Evolutionary conservation across 495 filamentous ascomycete genomes (phyloP).

Genomic region (Podospora pseudocomata): DNA sequence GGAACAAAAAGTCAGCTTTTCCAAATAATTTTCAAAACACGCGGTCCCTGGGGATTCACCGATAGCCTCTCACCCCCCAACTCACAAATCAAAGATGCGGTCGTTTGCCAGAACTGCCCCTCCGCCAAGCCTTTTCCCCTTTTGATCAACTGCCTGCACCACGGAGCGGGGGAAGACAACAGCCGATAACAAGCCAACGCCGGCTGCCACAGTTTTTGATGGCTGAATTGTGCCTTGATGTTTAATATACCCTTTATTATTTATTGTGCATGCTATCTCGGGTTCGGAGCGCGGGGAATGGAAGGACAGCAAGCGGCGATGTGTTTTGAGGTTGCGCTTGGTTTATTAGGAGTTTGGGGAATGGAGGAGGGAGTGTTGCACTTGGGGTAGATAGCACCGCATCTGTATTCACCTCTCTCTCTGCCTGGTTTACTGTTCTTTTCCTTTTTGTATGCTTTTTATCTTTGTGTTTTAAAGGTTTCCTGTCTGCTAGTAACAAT

Average conservation of each 20-base stretch:
- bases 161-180: background rate
- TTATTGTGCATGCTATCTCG: background rate
- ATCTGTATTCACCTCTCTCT: background rate
- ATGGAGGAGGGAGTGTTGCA: background rate
- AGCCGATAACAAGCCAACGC: background rate
- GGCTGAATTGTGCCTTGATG: background rate
- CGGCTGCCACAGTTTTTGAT: background rate
- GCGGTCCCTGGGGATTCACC: no score
- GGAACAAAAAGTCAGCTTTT: background rate
- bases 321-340: no score
- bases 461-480: background rate
- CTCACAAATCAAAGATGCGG: no score
- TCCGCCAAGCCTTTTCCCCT: background rate
- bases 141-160: background rate
- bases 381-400: background rate
- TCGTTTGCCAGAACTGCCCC: background rate
- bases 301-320: background rate
- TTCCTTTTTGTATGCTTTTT: background rate
- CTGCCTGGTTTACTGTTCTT: background rate
- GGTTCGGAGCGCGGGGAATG: background rate
- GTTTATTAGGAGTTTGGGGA: background rate
- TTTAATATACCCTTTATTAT: background rate
- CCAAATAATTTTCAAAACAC: background rate
- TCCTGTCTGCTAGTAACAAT: background rate
- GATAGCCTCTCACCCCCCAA: no score